Base-by-base conservation (phyloP, 208 protist genomes). In the Leishmania guyanensis region DNA sequence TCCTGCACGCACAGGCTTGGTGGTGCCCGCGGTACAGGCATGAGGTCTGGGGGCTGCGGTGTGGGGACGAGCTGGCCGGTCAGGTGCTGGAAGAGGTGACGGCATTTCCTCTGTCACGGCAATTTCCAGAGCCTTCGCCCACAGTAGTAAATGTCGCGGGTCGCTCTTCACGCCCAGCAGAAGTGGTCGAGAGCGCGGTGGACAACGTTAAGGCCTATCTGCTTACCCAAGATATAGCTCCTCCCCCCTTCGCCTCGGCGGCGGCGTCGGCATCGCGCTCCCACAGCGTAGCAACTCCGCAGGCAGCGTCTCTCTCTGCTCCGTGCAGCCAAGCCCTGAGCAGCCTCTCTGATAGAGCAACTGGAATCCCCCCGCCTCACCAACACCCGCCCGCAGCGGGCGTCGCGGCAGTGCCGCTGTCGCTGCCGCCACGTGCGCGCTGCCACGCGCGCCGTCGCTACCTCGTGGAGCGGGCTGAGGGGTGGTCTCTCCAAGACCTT, bases 401-500 rank as follows among this genome's bases (percentile, higher is more conserved):
- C 9, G 68, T 51, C 22, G 9, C 39, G 20, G 36, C 68, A 72
- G 68, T 29, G 68, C 20, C 68, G 17, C 39, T 43, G 68, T 9
- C 12, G 56, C 10, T 20, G 10, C 36, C 74, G 22, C 33, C 33
- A 0, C 22, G 39, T 76, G 71, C 29, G 51, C 71, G 51, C 36
- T 73, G 77, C 64, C 0, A 36, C 5, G 48, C 77, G 33, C 65
- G 46, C 14, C 82, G 82, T 6, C 82, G 82, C 20, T 85, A 85
- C 64, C 48, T 85, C 16, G 77, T 85, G 36, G 82, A 85, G 53
- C 68, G 77, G 20, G 77, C 77, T 3, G 82, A 85, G 20, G 82
- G 82, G 0, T 85, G 82, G 77, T 85, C 82, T 36, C 36, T 85
- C 50, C 62, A 53, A 48, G 82, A 85, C 54, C 77, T 85, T 5